These are phyloP conservation scores for Cercospora berteroae DNA, from an alignment of 2,329 filamentous ascomycete genomes.

Conservation along the genomic window DNA sequence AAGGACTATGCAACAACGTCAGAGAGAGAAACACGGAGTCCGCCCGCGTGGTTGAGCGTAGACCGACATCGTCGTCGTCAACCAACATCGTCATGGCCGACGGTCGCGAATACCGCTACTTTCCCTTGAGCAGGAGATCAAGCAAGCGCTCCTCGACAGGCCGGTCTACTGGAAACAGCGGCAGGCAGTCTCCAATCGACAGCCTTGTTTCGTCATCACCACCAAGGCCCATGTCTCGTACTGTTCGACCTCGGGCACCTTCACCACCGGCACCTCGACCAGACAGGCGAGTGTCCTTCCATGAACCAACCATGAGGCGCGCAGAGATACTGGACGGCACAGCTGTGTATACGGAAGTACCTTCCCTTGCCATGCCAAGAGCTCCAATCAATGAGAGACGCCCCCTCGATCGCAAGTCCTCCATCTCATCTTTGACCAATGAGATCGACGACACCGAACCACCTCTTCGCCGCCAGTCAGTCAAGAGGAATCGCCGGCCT, in stretches of 20 bases:
- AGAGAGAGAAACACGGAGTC: slow-evolving; percentile 18
- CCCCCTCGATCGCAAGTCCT: slow-evolving; percentile 9
- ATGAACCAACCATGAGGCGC: slow-evolving; percentile 12
- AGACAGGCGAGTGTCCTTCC: slow-evolving; percentile 11
- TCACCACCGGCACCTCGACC: slow-evolving; percentile 16
- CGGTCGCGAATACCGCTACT: slow-evolving; percentile 28
- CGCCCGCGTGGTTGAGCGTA: slow-evolving; percentile 25
- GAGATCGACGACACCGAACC: slow-evolving; percentile 21
- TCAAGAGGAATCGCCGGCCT: slow-evolving; percentile 9
- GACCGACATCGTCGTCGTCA: slow-evolving; percentile 19
- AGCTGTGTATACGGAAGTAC: slow-evolving; percentile 28
- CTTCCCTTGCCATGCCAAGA: slow-evolving; percentile 25
- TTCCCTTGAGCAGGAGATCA: slow-evolving; percentile 22
- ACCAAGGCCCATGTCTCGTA: slow-evolving; percentile 12
- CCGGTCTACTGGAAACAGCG: slow-evolving; percentile 14
- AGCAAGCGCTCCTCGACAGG: slow-evolving; percentile 26
- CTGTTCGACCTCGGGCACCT: slow-evolving; percentile 23
- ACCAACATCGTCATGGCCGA: slow-evolving; percentile 28
- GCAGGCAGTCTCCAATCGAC: slow-evolving; percentile 22
- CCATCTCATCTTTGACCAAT: slow-evolving; percentile 16
- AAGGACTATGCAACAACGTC: slow-evolving; percentile 27
- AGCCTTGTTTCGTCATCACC: slow-evolving; percentile 24
- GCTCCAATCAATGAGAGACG: slow-evolving; percentile 24
- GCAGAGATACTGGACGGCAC: slow-evolving; percentile 27
- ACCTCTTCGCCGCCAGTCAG: not conserved